These are phyloP conservation scores for Cyclotella choctawhatcheeana DNA, from an alignment of 108 stramenopile species.

Conservation along the genomic window DNA sequence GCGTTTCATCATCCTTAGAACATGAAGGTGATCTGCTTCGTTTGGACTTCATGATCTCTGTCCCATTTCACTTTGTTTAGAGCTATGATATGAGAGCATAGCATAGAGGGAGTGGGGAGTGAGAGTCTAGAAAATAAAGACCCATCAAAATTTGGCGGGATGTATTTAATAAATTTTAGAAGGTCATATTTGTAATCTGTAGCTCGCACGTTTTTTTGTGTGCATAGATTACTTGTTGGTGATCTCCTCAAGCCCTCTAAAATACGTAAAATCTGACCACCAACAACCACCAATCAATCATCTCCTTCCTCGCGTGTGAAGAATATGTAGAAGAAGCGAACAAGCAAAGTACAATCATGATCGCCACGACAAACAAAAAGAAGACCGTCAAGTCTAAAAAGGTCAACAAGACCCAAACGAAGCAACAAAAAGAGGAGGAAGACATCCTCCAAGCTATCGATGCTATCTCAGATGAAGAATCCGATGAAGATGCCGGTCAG, in stretches of 20 bases:
- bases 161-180: too few relatives aligned
- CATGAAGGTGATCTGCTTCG: neutral
- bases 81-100: neutral
- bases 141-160: too few relatives aligned
- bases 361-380: neutral
- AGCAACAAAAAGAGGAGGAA: conserved; percentile 10
- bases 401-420: neutral
- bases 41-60: neutral
- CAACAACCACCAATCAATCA: too few relatives aligned
- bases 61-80: neutral
- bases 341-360: conserved; percentile 8
- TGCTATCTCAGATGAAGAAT: conserved; percentile 55
- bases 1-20: neutral
- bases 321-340: too few relatives aligned
- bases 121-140: too few relatives aligned
- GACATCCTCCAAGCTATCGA: conserved; percentile 48
- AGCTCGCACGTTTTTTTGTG: too few relatives aligned
- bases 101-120: neutral
- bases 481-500: conserved; percentile 57
- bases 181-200: too few relatives aligned
- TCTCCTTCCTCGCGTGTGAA: too few relatives aligned
- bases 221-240: too few relatives aligned
- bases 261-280: too few relatives aligned
- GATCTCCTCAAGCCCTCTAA: too few relatives aligned
- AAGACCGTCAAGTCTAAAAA: conserved; percentile 12